Evolutionary conservation across 495 filamentous ascomycete species (phyloP).

Genomic region (Lophiostoma macrostomum): DNA sequence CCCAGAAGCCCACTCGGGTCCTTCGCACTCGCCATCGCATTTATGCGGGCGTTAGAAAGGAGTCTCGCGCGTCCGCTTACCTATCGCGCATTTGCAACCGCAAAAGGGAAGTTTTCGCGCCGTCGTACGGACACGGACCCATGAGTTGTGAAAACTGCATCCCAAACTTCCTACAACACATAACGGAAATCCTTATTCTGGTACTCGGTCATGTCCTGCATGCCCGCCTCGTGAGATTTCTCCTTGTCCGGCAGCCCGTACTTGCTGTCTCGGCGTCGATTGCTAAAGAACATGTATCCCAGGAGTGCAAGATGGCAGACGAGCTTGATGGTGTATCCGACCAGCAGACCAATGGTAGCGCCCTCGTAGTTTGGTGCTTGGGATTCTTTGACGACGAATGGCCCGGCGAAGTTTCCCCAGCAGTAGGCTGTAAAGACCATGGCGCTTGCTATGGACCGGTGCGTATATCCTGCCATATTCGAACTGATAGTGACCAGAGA

Average conservation of each 20-base stretch:
- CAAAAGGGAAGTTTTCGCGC: background rate
- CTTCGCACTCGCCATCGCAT: too few species aligned
- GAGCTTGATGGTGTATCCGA: constrained; percentile 14
- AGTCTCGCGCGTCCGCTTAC: too few species aligned
- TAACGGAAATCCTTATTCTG: constrained; percentile 22
- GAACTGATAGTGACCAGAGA: constrained; percentile 2
- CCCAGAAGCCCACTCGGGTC: too few species aligned
- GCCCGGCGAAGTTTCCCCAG: constrained; percentile 12
- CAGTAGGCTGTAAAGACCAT: constrained; percentile 8
- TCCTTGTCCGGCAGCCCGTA: constrained; percentile 15
- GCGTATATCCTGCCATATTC: constrained; percentile 14
- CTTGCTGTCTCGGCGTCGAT: constrained; percentile 12
- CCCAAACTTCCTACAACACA: constrained; percentile 4
- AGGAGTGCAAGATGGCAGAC: constrained; percentile 6
- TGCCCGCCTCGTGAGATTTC: constrained; percentile 8
- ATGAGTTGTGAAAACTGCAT: background rate
- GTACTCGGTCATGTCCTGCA: constrained; percentile 17
- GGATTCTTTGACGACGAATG: constrained; percentile 5
- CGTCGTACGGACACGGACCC: background rate
- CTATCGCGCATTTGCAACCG: too few species aligned
- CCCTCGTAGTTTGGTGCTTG: constrained; percentile 1
- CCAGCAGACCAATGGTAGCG: constrained; percentile 8
- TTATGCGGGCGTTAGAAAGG: too few species aligned
- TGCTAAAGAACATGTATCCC: constrained; percentile 3
- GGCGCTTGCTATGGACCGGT: background rate